Evolutionary conservation across 2,329 filamentous ascomycete species (phyloP), one percentile per base, ranked within the genome.

Genomic region (Pseudogymnoascus sp.): DNA sequence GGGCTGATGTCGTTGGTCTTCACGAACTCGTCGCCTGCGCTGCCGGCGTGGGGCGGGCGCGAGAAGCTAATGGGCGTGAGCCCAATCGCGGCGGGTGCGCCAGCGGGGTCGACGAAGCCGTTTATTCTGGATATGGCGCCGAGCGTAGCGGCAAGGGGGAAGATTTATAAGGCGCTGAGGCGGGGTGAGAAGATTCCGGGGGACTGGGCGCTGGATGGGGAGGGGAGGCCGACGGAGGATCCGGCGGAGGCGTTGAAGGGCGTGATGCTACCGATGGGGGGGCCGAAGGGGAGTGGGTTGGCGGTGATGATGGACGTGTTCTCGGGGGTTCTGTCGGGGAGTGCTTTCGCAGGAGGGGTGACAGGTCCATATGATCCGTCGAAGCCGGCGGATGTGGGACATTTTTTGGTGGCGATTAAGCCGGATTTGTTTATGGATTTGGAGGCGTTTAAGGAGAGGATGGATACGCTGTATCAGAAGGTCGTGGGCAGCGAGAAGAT

Each of bases 261-360:
- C 1, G 88, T 92, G 3, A 93, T 94, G 90, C 75, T 93, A 19
- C 90, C 90, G 0, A 92, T 94, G 88, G 90, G 90, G 2, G 90
- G 91, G 0, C 89, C 90, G 0, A 94, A 94, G 73, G 91, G 91
- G 0, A 90, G 87, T 2, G 91, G 83, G 0, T 73, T 94, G 41
- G 78, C 88, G 0, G 84, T 94, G 62, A 93, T 92, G 88, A 94
- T 94, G 91, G 90, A 94, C 70, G 88, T 95, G 2, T 93, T 94
- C 71, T 92, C 89, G 0, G 90, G 90, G 0, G 87, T 90, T 0
- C 69, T 94, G 0, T 91, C 88, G 0, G 90, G 90, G 0, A 87
- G 86, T 33, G 89, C 89, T 0, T 94, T 91, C 74, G 91, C 89
- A 0, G 90, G 90, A 0, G 80, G 89, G 69, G 90, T 94, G 16